A percentile compares a stretch with the other conserved stretches of the same genome.
Evolutionary conservation across 257 asterid species (phyloP).

Genomic region (Agastache rugosa): DNA sequence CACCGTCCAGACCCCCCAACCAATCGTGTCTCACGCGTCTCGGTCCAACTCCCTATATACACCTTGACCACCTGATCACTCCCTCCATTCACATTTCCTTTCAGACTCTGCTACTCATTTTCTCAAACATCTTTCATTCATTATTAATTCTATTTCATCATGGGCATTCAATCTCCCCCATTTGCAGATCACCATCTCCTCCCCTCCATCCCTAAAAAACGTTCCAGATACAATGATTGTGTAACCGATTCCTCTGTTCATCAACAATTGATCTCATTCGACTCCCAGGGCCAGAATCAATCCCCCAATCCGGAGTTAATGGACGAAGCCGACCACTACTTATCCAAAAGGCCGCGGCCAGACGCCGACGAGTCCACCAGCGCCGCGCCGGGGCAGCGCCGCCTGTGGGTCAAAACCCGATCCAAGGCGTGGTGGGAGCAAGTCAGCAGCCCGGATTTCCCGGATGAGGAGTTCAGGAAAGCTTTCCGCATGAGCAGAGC

Average conservation of each 20-base stretch:
- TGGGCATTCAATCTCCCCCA: conserved; percentile 50
- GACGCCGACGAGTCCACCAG: conserved; percentile 30
- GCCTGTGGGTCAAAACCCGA: conserved; percentile 81
- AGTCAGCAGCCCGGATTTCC: conserved; percentile 60
- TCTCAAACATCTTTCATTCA: conserved; percentile 40
- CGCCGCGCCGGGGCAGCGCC: conserved; percentile 44
- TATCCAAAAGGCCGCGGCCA: conserved; percentile 36
- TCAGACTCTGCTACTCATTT: not conserved
- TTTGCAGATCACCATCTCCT: conserved; percentile 50
- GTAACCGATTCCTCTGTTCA: conserved; percentile 29
- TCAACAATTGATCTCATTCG: conserved; percentile 17
- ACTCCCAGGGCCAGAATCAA: not conserved
- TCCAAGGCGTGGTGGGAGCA: conserved; percentile 95
- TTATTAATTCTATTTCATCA: conserved; percentile 16
- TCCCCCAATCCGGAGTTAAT: not conserved
- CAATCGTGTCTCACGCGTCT: conserved; percentile 50
- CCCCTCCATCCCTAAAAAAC: conserved; percentile 18
- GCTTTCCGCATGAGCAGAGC: conserved; percentile 77
- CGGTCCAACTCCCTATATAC: not conserved
- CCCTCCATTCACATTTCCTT: conserved; percentile 44
- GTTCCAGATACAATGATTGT: conserved; percentile 10
- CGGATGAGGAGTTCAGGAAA: conserved; percentile 70
- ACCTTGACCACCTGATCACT: not conserved
- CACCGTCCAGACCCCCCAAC: conserved; percentile 10
- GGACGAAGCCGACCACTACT: conserved; percentile 24